Evolutionary conservation across 805 yeast species (phyloP).

Genomic region (Torulaspora gathmanii): DNA sequence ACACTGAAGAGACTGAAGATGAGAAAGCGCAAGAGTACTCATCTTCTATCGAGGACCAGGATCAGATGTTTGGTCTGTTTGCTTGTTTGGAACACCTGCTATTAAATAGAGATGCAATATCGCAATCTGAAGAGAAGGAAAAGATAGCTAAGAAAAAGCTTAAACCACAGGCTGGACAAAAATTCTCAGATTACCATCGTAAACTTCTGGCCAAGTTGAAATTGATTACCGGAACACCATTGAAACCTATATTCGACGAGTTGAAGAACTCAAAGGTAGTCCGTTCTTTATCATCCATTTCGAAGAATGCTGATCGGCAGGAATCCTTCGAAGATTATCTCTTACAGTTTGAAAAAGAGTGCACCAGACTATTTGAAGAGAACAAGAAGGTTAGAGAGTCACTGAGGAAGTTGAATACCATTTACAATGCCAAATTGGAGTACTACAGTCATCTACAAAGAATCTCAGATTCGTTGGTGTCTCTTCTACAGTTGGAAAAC

Average conservation of each 20-base stretch:
- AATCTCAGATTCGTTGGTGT: slow-evolving; percentile 74
- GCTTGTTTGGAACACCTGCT: slow-evolving; percentile 48
- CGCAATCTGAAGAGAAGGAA: slow-evolving; percentile 27
- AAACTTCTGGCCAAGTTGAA: slow-evolving; percentile 26
- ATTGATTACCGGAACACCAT: slow-evolving; percentile 25
- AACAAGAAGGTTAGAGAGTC: slow-evolving; percentile 37
- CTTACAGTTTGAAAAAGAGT: slow-evolving; percentile 21
- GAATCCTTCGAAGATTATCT: slow-evolving; percentile 28
- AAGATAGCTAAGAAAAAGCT: slow-evolving; percentile 18
- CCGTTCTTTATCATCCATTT: slow-evolving; percentile 11
- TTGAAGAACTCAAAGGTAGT: slow-evolving; percentile 32
- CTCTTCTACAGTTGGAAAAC: slow-evolving; percentile 37
- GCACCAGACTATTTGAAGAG: slow-evolving; percentile 23
- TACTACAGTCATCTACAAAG: slow-evolving; percentile 83
- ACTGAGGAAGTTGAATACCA: slow-evolving; percentile 50
- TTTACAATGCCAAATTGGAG: slow-evolving; percentile 74
- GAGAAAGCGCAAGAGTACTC: slow-evolving; percentile 73
- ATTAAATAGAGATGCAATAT: slow-evolving; percentile 39
- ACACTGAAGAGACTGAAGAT: slow-evolving; percentile 34
- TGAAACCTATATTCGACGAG: slow-evolving; percentile 34
- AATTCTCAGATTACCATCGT: slow-evolving; percentile 32
- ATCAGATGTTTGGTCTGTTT: slow-evolving; percentile 55
- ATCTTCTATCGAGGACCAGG: slow-evolving; percentile 69
- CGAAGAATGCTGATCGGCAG: slow-evolving; percentile 5
- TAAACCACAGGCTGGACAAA: slow-evolving; percentile 18